phyloP scores from a whole-genome alignment of 306 rosid species.

The Fragaria nilgerrensis region DNA sequence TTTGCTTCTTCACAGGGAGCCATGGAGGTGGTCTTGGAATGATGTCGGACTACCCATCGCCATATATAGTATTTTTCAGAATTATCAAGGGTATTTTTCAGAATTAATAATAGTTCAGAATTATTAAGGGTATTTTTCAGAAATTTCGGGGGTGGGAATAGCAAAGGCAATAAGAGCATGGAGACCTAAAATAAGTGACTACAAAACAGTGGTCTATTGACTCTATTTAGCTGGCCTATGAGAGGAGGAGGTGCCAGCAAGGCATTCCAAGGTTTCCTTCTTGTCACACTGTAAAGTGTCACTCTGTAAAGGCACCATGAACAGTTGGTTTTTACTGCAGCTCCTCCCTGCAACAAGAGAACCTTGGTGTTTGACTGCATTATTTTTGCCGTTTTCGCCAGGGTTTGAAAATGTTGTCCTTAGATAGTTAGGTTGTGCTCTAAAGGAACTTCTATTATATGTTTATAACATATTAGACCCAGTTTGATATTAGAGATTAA shows the following conservation, averaged over 20 bases:
- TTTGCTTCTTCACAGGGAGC: background rate
- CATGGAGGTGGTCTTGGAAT: background rate
- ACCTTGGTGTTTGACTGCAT: background rate
- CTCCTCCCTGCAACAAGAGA: background rate
- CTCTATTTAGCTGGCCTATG: background rate
- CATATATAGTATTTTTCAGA: no score
- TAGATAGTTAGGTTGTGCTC: no score
- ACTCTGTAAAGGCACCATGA: background rate
- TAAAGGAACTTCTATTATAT: no score
- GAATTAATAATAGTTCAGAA: no score
- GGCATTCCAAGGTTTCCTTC: background rate
- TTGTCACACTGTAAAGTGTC: background rate
- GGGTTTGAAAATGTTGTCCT: background rate
- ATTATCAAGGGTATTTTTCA: no score
- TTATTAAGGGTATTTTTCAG: no score
- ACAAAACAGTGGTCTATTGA: background rate
- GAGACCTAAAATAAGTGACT: background rate
- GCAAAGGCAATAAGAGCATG: background rate
- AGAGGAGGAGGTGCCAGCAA: background rate
- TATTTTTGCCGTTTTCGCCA: background rate
- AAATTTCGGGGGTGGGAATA: no score
- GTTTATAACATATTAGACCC: no score
- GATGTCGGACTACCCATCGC: background rate
- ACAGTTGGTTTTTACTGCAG: background rate
- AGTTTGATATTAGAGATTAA: no score